Base-by-base conservation (phyloP, 2,329 filamentous ascomycete species). In the Cordyceps fumosorosea region DNA sequence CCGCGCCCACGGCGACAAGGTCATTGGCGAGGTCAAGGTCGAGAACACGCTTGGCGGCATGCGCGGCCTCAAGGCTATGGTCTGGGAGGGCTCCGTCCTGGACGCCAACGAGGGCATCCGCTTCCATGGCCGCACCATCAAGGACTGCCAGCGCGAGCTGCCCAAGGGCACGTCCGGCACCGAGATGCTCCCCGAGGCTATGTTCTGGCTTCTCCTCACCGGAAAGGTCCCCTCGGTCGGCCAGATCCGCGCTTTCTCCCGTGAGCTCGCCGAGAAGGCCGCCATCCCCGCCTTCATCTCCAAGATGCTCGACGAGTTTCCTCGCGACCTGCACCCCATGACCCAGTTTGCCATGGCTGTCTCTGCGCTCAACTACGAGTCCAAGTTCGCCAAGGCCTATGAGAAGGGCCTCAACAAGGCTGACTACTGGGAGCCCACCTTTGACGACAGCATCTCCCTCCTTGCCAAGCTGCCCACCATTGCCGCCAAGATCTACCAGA, bases 181-280 rank as follows among this genome's bases (percentile, higher is more conserved):
- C 6, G 93, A 98, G 79, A 99, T 98, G 95, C 85, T 98, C 14
- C 95, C 95, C 54, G 95, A 99, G 78, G 88, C 93, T 76, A 99
- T 99, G 95, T 99, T 99, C 84, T 99, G 95, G 95, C 86, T 98
- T 48, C 86, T 99, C 56, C 82, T 99, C 69, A 99, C 95, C 11
- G 95, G 95, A 64, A 84, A 96, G 76, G 90, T 98, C 24, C 95
- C 95, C 26, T 90, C 89, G 1, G 89, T 87, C 24, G 80, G 80
- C 65, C 95, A 99, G 77, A 86, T 95, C 65, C 90, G 93, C 70
- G 81, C 78, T 51, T 87, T 99, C 69, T 96, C 91, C 53, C 85
- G 88, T 63, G 89, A 98, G 75, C 82, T 98, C 26, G 95, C 95
- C 57, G 89, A 93, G 74, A 88, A 97, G 78, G 89, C 90, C 24